Conservation (phyloP, 164 flowering plant genomes). For the Nelumbo lutea region DNA sequence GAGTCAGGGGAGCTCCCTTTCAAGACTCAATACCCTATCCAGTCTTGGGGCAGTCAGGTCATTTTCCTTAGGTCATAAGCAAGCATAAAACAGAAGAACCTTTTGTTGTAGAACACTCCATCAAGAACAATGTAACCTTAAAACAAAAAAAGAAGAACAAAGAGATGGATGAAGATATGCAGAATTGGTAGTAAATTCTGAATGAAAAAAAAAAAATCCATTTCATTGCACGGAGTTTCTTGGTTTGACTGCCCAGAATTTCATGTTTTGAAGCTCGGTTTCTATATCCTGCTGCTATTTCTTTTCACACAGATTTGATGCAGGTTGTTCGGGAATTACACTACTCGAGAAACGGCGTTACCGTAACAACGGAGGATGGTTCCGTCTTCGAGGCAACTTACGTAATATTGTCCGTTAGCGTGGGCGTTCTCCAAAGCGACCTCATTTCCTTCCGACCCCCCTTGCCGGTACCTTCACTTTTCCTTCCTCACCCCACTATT, state of each 20-base stretch:
- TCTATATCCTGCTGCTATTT: background rate
- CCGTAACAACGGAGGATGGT: slow-evolving; percentile 79
- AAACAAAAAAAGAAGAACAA: too few relatives aligned
- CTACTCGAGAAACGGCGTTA: slow-evolving; percentile 72
- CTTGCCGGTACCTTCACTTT: slow-evolving; percentile 61
- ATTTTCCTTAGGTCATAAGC: too few relatives aligned
- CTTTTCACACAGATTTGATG: slow-evolving; percentile 19
- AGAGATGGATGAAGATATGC: too few relatives aligned
- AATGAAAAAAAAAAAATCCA: background rate
- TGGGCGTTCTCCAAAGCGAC: slow-evolving; percentile 89
- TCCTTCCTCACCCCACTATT: slow-evolving; percentile 1
- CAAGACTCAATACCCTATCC: too few relatives aligned
- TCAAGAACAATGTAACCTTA: too few relatives aligned
- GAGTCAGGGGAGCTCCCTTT: too few relatives aligned
- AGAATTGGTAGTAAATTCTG: background rate
- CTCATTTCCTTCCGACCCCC: slow-evolving; percentile 74
- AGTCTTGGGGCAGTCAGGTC: too few relatives aligned
- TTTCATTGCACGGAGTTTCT: slow-evolving; percentile 20
- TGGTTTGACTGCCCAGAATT: slow-evolving; percentile 32
- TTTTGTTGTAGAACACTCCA: too few relatives aligned
- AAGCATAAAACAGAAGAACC: too few relatives aligned
- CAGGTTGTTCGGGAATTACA: slow-evolving; percentile 89
- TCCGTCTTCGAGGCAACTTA: slow-evolving; percentile 65
- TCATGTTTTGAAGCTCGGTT: background rate
- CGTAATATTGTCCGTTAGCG: slow-evolving; percentile 76